Evolutionary conservation across 805 yeast species (phyloP).

Genomic region (Spathaspora arborariae): DNA sequence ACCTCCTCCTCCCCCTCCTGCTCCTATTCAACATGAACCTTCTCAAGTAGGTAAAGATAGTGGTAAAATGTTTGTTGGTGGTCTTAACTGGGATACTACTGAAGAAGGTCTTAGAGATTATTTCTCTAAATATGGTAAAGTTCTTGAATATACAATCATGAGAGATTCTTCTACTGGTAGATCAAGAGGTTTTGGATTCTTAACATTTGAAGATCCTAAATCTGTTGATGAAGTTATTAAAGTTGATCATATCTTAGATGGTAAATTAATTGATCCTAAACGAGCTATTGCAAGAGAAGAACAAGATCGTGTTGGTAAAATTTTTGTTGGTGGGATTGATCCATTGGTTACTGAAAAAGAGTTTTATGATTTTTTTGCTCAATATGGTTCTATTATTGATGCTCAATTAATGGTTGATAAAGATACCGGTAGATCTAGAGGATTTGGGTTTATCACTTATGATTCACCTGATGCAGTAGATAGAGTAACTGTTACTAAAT

Average conservation of each 20-base stretch:
- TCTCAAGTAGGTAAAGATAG: constrained; percentile 51
- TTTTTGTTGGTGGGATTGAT: constrained; percentile 95
- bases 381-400: constrained; percentile 88
- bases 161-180: constrained; percentile 82
- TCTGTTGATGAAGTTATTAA: constrained; percentile 84
- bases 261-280: constrained; percentile 95
- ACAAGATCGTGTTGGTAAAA: constrained; percentile 94
- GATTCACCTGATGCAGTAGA: constrained; percentile 95
- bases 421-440: constrained; percentile 95
- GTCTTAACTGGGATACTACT: constrained; percentile 96
- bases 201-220: constrained; percentile 76
- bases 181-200: constrained; percentile 92
- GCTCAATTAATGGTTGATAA: constrained; percentile 97
- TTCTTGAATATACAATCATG: constrained; percentile 87
- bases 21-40: constrained; percentile 10
- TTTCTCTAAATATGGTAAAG: constrained; percentile 85
- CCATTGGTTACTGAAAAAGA: constrained; percentile 90
- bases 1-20: constrained; percentile 10
- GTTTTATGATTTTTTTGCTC: constrained; percentile 79
- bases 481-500: constrained; percentile 76
- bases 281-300: constrained; percentile 97
- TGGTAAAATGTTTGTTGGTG: constrained; percentile 94
- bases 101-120: constrained; percentile 82
- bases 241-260: constrained; percentile 86
- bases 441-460: constrained; percentile 94